phyloP scores from a whole-genome alignment of 345 rosid species.

The Anastatica hierochuntica region DNA sequence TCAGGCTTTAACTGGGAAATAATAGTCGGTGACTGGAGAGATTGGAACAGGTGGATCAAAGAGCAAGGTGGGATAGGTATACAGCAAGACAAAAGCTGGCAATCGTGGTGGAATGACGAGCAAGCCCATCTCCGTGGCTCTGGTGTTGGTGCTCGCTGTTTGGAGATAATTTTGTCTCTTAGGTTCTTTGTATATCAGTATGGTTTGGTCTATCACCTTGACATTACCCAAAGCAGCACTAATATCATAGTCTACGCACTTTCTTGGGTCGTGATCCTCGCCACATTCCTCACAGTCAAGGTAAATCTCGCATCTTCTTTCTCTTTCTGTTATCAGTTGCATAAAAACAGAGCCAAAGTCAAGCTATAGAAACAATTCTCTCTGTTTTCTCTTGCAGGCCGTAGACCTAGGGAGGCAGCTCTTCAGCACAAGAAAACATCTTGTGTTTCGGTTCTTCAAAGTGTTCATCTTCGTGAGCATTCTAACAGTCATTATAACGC shows the following conservation, averaged over 20 bases:
- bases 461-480: constrained; percentile 74
- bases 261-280: constrained; percentile 84
- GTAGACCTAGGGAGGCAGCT: constrained; percentile 77
- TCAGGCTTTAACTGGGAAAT: constrained; percentile 84
- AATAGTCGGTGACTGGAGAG: constrained; percentile 93
- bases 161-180: constrained; percentile 67
- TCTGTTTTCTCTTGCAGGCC: constrained; percentile 40
- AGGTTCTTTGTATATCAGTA: constrained; percentile 93
- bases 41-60: constrained; percentile 97
- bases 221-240: constrained; percentile 75
- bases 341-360: not conserved
- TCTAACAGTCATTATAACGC: constrained; percentile 47
- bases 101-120: constrained; percentile 95
- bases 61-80: constrained; percentile 94
- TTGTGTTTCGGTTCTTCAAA: constrained; percentile 67
- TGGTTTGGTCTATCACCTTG: constrained; percentile 96
- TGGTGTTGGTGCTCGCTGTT: constrained; percentile 58
- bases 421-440: constrained; percentile 65
- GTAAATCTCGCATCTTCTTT: constrained; percentile 25
- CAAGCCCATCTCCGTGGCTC: constrained; percentile 75
- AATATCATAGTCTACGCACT: constrained; percentile 79
- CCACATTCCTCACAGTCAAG: constrained; percentile 73
- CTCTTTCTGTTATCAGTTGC: not conserved
- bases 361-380: not conserved
- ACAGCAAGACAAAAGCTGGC: constrained; percentile 93